These are phyloP conservation scores for California macrophylla DNA, from an alignment of 441 rosid genomes.

Conservation along the genomic window DNA sequence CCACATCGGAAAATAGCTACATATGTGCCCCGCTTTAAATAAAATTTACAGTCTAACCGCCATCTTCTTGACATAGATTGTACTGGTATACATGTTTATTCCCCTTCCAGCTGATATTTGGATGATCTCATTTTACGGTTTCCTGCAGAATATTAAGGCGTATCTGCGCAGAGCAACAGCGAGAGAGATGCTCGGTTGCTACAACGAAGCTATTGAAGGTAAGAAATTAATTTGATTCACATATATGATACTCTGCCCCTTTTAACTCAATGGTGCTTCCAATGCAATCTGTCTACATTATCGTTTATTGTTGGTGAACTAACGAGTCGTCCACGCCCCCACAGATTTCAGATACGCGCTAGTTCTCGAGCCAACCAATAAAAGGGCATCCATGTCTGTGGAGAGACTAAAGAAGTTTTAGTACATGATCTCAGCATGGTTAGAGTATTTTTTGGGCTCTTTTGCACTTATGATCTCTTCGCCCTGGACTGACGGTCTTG, in stretches of 20 bases:
- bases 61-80: too few relatives aligned
- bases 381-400: conserved; percentile 65
- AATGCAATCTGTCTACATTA: not conserved
- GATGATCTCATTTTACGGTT: not conserved
- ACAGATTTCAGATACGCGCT: conserved; percentile 74
- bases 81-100: too few relatives aligned
- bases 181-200: conserved; percentile 69
- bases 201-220: conserved; percentile 83
- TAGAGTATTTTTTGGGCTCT: not conserved
- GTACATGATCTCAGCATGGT: conserved; percentile 16
- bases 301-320: not conserved
- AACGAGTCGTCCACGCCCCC: conserved; percentile 9
- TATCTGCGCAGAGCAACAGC: conserved; percentile 93
- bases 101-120: not conserved
- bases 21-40: too few relatives aligned
- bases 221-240: not conserved
- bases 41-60: too few relatives aligned
- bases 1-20: too few relatives aligned
- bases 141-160: conserved; percentile 69
- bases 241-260: too few relatives aligned
- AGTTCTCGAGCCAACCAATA: conserved; percentile 89
- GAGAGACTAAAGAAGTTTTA: conserved; percentile 55
- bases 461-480: not conserved
- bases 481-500: not conserved
- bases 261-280: not conserved